Conservation (phyloP, 768 basidiomycete species). For the Cystofilobasidium capitatum region DNA sequence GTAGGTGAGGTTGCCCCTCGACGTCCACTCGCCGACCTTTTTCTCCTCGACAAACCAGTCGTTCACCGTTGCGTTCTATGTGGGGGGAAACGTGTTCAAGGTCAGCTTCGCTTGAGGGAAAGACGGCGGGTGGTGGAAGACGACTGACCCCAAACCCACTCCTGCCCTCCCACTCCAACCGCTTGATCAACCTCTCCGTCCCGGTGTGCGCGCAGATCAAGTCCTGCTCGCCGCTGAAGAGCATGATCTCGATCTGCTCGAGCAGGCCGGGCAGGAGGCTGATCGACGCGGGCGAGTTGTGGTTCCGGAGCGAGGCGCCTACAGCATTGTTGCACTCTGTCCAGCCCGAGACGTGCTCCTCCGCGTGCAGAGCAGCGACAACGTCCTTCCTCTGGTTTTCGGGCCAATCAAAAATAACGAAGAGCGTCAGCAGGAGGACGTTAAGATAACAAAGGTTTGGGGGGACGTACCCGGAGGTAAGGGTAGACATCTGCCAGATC, state of each 20-base stretch:
- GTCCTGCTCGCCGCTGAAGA: constrained; percentile 94
- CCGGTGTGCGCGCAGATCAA: constrained; percentile 94
- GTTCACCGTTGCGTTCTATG: constrained; percentile 36
- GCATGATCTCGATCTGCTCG: constrained; percentile 67
- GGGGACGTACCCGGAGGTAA: constrained; percentile 64
- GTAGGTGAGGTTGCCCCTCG: constrained; percentile 81
- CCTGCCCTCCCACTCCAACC: constrained; percentile 74
- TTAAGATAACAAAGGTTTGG: not conserved
- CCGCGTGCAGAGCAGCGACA: constrained; percentile 69
- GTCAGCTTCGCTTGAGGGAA: not conserved
- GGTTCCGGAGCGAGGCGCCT: constrained; percentile 52
- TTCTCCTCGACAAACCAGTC: constrained; percentile 55
- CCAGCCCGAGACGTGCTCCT: constrained; percentile 67
- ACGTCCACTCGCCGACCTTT: constrained; percentile 82
- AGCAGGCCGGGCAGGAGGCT: constrained; percentile 68
- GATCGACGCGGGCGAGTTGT: constrained; percentile 57
- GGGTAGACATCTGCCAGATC: constrained; percentile 64
- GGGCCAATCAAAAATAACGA: not conserved
- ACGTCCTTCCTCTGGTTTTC: constrained; percentile 57
- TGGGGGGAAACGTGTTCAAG: not conserved
- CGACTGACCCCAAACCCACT: constrained; percentile 68
- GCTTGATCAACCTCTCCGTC: constrained; percentile 70
- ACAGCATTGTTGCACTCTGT: constrained; percentile 70
- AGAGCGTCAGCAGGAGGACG: not conserved
- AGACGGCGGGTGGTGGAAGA: constrained; percentile 33